These are phyloP conservation scores for Exophiala spinifera DNA, from an alignment of 2,329 filamentous ascomycete genomes.

Conservation along the genomic window DNA sequence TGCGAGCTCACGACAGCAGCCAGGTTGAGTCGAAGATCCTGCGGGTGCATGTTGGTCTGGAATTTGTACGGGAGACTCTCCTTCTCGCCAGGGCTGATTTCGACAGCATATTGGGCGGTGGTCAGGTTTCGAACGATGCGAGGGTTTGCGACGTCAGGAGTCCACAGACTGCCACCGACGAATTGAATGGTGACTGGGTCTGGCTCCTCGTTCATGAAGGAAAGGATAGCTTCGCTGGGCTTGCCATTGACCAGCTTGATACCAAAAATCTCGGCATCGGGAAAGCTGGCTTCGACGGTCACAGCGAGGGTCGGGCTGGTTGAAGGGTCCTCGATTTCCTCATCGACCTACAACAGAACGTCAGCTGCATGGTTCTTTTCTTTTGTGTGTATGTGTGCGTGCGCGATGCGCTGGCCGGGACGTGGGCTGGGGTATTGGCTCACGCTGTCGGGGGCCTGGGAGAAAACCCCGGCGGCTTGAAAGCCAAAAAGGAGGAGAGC, in stretches of 20 bases:
- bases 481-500: constrained; percentile 69
- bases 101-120: constrained; percentile 66
- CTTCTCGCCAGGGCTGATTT: constrained; percentile 72
- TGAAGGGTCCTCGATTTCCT: constrained; percentile 63
- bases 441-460: constrained; percentile 48
- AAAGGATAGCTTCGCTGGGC: constrained; percentile 75
- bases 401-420: not conserved
- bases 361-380: constrained; percentile 8
- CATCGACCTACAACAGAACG: constrained; percentile 49
- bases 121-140: constrained; percentile 81
- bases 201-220: constrained; percentile 80
- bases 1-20: constrained; percentile 63
- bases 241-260: constrained; percentile 93
- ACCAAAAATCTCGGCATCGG: constrained; percentile 76
- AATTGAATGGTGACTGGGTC: constrained; percentile 71
- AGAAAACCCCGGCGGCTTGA: constrained; percentile 63
- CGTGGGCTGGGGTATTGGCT: not conserved
- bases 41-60: constrained; percentile 85
- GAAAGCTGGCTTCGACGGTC: constrained; percentile 57
- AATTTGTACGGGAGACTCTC: constrained; percentile 65
- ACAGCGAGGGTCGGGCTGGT: constrained; percentile 59
- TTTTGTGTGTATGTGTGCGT: no score
- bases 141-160: constrained; percentile 54
- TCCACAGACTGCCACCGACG: constrained; percentile 70
- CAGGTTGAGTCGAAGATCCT: constrained; percentile 78